Evolutionary conservation across 345 rosid species (phyloP), one percentile per base, ranked within the genome.

Genomic region (Dipteronia sinensis): DNA sequence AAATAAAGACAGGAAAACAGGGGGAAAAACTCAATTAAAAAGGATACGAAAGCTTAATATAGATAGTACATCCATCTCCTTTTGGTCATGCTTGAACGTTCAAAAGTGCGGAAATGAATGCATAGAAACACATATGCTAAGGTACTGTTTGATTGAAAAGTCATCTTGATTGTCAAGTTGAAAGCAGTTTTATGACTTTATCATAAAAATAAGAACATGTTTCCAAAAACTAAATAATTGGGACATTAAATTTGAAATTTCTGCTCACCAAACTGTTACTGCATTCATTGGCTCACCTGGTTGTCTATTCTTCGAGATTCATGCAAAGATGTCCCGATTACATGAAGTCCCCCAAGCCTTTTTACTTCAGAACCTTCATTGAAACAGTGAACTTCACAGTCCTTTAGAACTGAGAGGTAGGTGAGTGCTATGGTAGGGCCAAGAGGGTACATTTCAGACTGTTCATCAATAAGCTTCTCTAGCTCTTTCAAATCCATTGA

Each of bases 291-390:
- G 75, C 85, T 84, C 73, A 90, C 98, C 92, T 95, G 98, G 69
- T 95, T 93, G 90, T 95, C 98, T 78, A 93, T 95, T 85, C 98
- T 91, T 74, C 98, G 92, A 70, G 98, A 95, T 74, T 95, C 98
- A 40, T 95, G 98, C 87, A 95, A 85, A 72, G 98, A 95, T 82
- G 98, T 93, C 23, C 98, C 98, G 55, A 90, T 89, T 58, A 95
- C 98, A 84, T 95, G 98, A 77, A 95, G 98, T 42, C 98, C 98
- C 75, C 98, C 98, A 64, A 95, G 95, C 77, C 88, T 87, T 85
- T 93, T 95, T 75, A 95, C 98, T 87, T 95, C 98, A 82, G 87
- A 87, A 62, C 98, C 98, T 86, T 95, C 98, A 79, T 76, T 85
- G 78, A 79, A 84, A 86, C 91, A 91, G 81, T 95, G 98, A 65